Evolutionary conservation across 176 grass and related monocot genomes (phyloP).

Genomic region (Bonia amplexicaulis): DNA sequence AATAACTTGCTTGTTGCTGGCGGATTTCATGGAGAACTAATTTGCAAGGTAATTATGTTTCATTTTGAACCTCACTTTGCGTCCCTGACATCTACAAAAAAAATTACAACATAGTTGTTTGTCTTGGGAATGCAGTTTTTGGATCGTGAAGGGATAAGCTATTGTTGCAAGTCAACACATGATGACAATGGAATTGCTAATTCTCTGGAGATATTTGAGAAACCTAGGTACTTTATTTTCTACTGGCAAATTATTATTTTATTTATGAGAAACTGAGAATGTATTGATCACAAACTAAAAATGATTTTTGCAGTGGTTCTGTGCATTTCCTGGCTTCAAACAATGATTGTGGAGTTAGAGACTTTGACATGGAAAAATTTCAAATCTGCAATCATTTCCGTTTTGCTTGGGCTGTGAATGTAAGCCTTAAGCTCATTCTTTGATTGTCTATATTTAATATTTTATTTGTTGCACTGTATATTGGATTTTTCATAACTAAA

Average conservation of each 20-base stretch:
- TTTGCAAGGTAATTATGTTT: slow-evolving; percentile 76
- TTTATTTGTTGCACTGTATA: neutral
- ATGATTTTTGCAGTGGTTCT: slow-evolving; percentile 48
- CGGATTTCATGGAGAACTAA: slow-evolving; percentile 78
- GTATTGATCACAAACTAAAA: neutral
- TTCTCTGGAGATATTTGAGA: slow-evolving; percentile 81
- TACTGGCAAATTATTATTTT: neutral
- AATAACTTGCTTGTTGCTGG: slow-evolving; percentile 74
- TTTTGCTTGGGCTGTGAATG: slow-evolving; percentile 74
- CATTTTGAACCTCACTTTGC: slow-evolving; percentile 4
- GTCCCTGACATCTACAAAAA: neutral
- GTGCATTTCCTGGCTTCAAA: slow-evolving; percentile 76
- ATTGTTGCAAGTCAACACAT: slow-evolving; percentile 65
- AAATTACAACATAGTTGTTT: neutral
- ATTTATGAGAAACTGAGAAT: neutral
- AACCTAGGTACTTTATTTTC: slow-evolving; percentile 50
- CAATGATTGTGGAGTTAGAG: slow-evolving; percentile 69
- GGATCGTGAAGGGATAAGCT: slow-evolving; percentile 82
- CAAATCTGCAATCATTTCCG: slow-evolving; percentile 64
- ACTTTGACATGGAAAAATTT: slow-evolving; percentile 75
- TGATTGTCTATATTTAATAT: neutral
- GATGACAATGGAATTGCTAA: slow-evolving; percentile 71
- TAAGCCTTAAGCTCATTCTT: slow-evolving; percentile 29
- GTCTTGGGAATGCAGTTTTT: slow-evolving; percentile 48
- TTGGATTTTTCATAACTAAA: neutral